Evolutionary conservation across 2,329 filamentous ascomycete genomes (phyloP).

Genomic region (Bipolaris sorokiniana): DNA sequence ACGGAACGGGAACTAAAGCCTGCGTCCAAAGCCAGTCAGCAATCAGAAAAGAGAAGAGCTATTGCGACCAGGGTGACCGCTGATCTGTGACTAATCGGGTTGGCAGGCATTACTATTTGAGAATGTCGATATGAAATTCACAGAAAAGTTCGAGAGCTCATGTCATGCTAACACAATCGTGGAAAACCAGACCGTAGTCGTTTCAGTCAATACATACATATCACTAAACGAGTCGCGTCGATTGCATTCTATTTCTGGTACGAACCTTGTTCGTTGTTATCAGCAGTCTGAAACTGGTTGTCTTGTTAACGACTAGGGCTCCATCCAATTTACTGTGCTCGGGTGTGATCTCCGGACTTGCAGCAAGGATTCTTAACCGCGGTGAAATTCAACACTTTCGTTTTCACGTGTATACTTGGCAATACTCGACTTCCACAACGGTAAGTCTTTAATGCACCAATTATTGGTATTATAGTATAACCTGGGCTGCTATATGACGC

Average conservation of each 20-base stretch:
- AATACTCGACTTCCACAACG: neutral
- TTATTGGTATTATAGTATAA: constrained; percentile 3
- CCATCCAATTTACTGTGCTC: neutral
- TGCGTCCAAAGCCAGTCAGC: neutral
- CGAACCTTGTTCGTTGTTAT: neutral
- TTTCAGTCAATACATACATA: neutral
- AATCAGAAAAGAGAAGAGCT: neutral
- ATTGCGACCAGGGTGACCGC: neutral
- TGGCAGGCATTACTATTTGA: neutral
- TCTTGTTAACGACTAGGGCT: neutral
- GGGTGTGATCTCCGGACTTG: constrained; percentile 1
- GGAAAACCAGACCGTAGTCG: neutral
- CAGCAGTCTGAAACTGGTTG: neutral
- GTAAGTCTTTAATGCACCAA: constrained; percentile 8
- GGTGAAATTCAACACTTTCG: constrained; percentile 2
- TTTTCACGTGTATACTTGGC: neutral
- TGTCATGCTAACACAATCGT: neutral
- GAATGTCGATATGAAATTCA: neutral
- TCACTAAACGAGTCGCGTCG: neutral
- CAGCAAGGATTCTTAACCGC: constrained; percentile 6
- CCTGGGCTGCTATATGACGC: constrained; percentile 18
- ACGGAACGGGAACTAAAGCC: too few relatives aligned
- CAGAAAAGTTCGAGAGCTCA: neutral
- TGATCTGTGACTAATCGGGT: neutral
- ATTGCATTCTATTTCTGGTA: neutral